Percentiles rank a stretch among this genome's conserved stretches.
Conservation (phyloP, 1,284 basidiomycete species). For the Trichosporon ovoides region DNA sequence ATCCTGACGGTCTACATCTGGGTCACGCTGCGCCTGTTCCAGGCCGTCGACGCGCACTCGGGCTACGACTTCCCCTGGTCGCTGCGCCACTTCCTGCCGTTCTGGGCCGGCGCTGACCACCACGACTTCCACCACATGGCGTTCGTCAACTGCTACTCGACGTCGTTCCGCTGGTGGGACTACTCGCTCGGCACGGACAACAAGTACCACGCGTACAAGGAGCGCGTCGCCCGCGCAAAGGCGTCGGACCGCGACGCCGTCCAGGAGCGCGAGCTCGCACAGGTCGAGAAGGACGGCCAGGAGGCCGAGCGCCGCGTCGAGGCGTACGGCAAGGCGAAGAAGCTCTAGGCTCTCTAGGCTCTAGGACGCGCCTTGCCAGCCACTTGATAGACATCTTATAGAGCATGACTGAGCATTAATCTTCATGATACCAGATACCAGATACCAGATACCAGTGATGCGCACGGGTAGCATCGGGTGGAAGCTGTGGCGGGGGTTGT, state of each 20-base stretch:
- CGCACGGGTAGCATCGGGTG: neutral
- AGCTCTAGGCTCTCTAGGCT: too few relatives aligned
- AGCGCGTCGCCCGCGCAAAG: conserved; percentile 56
- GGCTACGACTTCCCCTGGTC: conserved; percentile 99
- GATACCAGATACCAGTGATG: conserved; percentile 4
- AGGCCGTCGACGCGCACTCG: conserved; percentile 94
- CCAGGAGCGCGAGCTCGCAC: conserved; percentile 51
- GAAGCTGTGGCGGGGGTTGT: too few relatives aligned
- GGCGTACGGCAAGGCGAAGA: conserved; percentile 19
- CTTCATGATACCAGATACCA: conserved; percentile 2
- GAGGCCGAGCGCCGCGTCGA: conserved; percentile 62
- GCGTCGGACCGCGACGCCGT: conserved; percentile 49
- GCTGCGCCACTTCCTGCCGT: conserved; percentile 86
- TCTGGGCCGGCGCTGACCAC: conserved; percentile 99
- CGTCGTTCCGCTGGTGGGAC: conserved; percentile 90
- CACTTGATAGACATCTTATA: neutral
- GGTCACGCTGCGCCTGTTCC: conserved; percentile 88
- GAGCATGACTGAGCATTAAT: neutral
- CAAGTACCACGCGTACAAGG: conserved; percentile 71
- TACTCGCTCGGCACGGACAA: conserved; percentile 75
- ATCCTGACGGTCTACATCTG: conserved; percentile 91
- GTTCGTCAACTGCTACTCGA: conserved; percentile 65
- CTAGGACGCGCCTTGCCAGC: too few relatives aligned
- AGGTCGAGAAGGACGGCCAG: conserved; percentile 66
- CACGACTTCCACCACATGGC: conserved; percentile 83